phyloP scores from a whole-genome alignment of 768 basidiomycete genomes.

The Panellus pusillus region DNA sequence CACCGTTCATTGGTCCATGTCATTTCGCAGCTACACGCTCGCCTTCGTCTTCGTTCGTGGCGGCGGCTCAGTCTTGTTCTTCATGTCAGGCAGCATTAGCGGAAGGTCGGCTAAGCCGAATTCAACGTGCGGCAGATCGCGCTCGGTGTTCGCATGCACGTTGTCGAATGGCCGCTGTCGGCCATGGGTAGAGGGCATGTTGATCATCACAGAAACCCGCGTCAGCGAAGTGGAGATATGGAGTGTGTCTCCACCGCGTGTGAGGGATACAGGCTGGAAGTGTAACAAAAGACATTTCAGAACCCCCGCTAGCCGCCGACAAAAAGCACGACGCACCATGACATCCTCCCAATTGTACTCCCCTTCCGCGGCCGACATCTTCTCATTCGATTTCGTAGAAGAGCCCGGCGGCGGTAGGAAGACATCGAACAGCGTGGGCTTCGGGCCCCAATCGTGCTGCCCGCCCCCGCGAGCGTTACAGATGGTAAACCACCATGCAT shows the following conservation, averaged over 20 bases:
- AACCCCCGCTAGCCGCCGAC: too few relatives aligned
- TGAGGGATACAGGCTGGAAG: slow-evolving; percentile 14
- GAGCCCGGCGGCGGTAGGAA: neutral
- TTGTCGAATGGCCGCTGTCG: too few relatives aligned
- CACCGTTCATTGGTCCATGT: too few relatives aligned
- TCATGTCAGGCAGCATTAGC: neutral
- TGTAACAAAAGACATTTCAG: too few relatives aligned
- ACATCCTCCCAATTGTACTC: slow-evolving; percentile 11
- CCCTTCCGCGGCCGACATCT: neutral
- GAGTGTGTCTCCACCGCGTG: neutral
- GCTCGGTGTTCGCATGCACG: neutral
- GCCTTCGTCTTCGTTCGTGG: too few relatives aligned
- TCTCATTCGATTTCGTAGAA: too few relatives aligned
- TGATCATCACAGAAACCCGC: slow-evolving; percentile 9
- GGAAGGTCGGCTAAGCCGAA: neutral
- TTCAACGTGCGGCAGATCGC: neutral
- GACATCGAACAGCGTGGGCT: slow-evolving; percentile 10
- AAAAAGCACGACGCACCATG: slow-evolving; percentile 4
- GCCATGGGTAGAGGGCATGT: slow-evolving; percentile 7
- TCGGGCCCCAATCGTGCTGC: slow-evolving; percentile 12
- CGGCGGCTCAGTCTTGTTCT: too few relatives aligned
- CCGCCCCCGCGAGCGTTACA: neutral
- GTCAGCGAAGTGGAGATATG: slow-evolving; percentile 3
- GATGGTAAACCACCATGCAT: neutral
- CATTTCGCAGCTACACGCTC: too few relatives aligned